Evolutionary conservation across 768 basidiomycete species (phyloP).

Genomic region (Flagelloscypha sp.): DNA sequence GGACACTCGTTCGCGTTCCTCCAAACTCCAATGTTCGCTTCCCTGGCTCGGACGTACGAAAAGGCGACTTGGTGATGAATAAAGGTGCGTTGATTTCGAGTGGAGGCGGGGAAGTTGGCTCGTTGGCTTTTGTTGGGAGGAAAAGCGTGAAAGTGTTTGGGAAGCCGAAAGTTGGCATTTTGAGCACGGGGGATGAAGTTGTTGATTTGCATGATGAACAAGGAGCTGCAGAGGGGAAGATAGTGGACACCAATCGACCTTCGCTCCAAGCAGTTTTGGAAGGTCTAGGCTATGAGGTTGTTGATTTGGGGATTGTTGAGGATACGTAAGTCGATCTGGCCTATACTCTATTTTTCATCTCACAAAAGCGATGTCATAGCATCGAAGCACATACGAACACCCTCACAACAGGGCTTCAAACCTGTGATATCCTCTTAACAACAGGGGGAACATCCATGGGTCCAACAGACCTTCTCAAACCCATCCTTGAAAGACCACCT

Average conservation of each 20-base stretch:
- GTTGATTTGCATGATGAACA: conserved; percentile 46
- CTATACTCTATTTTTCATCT: too few species aligned
- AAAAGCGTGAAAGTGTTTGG: conserved; percentile 58
- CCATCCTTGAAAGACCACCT: conserved; percentile 76
- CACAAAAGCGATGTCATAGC: conserved; percentile 22
- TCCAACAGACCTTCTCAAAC: conserved; percentile 78
- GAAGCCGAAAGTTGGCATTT: conserved; percentile 69
- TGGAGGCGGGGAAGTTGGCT: conserved; percentile 77
- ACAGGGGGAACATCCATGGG: conserved; percentile 95
- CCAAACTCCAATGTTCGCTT: conserved; percentile 63
- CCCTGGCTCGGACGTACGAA: conserved; percentile 65
- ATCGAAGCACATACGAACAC: conserved; percentile 49
- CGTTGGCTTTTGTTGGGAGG: conserved; percentile 70
- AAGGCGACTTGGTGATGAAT: conserved; percentile 59
- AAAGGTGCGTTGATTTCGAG: conserved; percentile 53
- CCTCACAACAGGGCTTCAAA: conserved; percentile 46
- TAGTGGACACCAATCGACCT: conserved; percentile 84
- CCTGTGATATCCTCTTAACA: conserved; percentile 70
- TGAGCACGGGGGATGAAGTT: conserved; percentile 86
- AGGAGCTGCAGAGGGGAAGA: conserved; percentile 50
- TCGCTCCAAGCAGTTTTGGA: conserved; percentile 63
- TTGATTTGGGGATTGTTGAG: conserved; percentile 73
- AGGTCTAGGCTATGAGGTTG: conserved; percentile 64
- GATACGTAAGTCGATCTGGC: too few species aligned
- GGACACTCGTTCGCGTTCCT: conserved; percentile 54